Conservation (phyloP, 768 basidiomycete species). For the Russula sp. region DNA sequence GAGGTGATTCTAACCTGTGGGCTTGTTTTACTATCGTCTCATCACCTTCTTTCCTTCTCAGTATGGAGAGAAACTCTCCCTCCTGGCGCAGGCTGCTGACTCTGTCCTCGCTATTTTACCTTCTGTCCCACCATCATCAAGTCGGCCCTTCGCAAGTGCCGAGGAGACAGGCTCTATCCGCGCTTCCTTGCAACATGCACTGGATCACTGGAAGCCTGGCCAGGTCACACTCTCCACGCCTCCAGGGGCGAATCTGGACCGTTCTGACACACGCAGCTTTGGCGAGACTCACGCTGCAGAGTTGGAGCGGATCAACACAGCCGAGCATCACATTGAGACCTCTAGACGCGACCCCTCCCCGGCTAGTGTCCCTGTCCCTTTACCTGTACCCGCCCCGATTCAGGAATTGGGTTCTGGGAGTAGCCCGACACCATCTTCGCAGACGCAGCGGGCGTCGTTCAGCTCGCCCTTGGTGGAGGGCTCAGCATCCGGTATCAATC, state of each 20-base stretch:
- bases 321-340: conserved; percentile 24
- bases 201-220: conserved; percentile 74
- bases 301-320: conserved; percentile 49
- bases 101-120: conserved; percentile 61
- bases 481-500: conserved; percentile 28
- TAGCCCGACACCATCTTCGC: conserved; percentile 6
- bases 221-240: conserved; percentile 42
- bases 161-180: conserved; percentile 63
- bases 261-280: conserved; percentile 76
- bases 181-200: conserved; percentile 67
- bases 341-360: not conserved
- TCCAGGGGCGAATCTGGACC: conserved; percentile 46
- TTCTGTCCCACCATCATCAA: conserved; percentile 52
- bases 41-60: conserved; percentile 28
- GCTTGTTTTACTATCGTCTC: conserved; percentile 6
- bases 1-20: conserved; percentile 45
- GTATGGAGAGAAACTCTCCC: conserved; percentile 77
- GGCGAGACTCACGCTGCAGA: conserved; percentile 79
- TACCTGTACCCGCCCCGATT: conserved; percentile 5
- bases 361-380: not conserved
- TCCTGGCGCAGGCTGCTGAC: conserved; percentile 65
- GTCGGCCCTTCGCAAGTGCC: conserved; percentile 53
- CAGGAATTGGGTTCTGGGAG: conserved; percentile 8
- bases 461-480: conserved; percentile 32
- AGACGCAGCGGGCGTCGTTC: conserved; percentile 13